Conservation (phyloP, 2,329 filamentous ascomycete species). For the Aureobasidium leucospermi region DNA sequence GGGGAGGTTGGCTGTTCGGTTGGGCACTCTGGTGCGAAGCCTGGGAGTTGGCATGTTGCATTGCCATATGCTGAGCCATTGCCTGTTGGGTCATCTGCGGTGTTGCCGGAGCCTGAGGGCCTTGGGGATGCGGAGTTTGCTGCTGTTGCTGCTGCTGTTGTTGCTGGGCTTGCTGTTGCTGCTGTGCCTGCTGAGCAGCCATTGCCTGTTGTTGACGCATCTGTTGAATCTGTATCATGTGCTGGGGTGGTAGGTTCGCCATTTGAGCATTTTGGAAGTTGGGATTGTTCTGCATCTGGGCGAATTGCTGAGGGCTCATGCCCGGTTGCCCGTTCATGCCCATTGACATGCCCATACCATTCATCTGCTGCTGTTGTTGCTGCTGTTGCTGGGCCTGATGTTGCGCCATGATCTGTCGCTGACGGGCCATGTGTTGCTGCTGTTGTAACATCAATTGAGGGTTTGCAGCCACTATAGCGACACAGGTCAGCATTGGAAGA, state of each 20-base stretch:
- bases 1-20: conserved; percentile 31
- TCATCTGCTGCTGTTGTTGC: conserved; percentile 26
- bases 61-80: conserved; percentile 32
- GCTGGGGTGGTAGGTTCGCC: conserved; percentile 16
- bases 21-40: conserved; percentile 42
- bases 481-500: conserved; percentile 26
- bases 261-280: conserved; percentile 12
- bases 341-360: conserved; percentile 45
- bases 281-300: conserved; percentile 38
- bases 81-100: conserved; percentile 36
- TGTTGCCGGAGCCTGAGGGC: conserved; percentile 27
- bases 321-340: conserved; percentile 44
- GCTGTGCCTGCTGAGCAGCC: conserved; percentile 22
- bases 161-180: conserved; percentile 19
- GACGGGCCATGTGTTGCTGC: conserved; percentile 23
- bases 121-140: conserved; percentile 23
- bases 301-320: conserved; percentile 47
- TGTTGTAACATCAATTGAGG: conserved; percentile 29
- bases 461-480: conserved; percentile 32
- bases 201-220: conserved; percentile 28
- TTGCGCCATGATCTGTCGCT: conserved; percentile 32
- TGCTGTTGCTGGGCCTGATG: conserved; percentile 32
- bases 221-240: conserved; percentile 22
- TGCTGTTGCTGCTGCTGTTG: conserved; percentile 24
- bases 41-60: conserved; percentile 44